Evolutionary conservation across 164 flowering plant genomes (phyloP).

Genomic region (Tinospora cordifolia): DNA sequence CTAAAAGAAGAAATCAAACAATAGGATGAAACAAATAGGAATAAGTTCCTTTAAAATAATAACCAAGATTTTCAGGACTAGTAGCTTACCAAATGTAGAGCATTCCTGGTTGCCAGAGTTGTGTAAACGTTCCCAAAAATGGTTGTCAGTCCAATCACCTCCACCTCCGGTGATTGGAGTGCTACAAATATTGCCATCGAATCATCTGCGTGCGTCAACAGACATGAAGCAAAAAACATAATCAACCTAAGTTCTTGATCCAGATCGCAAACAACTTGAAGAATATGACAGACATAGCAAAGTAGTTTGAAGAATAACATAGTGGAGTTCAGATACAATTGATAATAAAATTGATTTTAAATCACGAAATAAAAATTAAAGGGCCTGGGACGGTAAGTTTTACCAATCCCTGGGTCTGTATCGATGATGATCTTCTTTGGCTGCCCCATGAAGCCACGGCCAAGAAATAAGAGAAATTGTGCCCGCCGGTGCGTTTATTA

Average conservation of each 20-base stretch:
- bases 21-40: background rate
- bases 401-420: constrained; percentile 34
- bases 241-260: background rate
- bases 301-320: no score
- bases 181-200: constrained; percentile 94
- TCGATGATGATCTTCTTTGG: constrained; percentile 32
- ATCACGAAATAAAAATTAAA: background rate
- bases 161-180: constrained; percentile 65
- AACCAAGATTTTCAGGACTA: background rate
- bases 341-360: background rate
- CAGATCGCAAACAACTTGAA: no score
- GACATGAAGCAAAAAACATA: background rate
- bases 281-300: background rate
- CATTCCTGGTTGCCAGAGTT: constrained; percentile 74
- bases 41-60: background rate
- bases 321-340: background rate
- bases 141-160: constrained; percentile 85
- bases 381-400: background rate
- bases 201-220: constrained; percentile 50
- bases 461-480: no score
- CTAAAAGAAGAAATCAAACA: constrained; percentile 27
- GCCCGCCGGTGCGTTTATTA: no score
- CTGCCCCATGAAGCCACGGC: background rate
- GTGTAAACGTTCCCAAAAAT: constrained; percentile 89
- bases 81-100: constrained; percentile 66